Conservation (phyloP, 2,329 filamentous ascomycete species). For the Exophiala lecanii-corni region DNA sequence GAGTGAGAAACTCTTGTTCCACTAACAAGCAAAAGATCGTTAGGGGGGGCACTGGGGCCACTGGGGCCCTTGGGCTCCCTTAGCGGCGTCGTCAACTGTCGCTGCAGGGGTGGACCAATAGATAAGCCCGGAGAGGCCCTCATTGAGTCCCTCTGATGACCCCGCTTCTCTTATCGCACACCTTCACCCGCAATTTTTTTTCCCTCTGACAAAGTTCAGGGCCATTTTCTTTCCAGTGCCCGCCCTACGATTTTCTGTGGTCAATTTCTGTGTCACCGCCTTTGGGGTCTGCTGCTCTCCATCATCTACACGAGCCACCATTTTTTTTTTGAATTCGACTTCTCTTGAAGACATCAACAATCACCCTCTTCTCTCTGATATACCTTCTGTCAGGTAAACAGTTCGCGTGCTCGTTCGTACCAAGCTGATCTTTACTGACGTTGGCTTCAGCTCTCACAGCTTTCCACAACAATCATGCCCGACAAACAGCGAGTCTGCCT, state of each 20-base stretch:
- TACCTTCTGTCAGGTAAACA: not conserved
- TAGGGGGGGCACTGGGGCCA: too few species aligned
- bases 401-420: not conserved
- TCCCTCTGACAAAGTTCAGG: not conserved
- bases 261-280: not conserved
- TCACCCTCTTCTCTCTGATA: too few species aligned
- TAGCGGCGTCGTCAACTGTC: too few species aligned
- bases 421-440: not conserved
- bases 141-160: not conserved
- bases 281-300: too few species aligned
- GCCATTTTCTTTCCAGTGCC: not conserved
- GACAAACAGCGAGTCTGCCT: constrained; percentile 16
- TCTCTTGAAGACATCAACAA: not conserved
- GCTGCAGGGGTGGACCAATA: constrained; percentile 2
- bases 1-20: too few species aligned
- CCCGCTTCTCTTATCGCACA: constrained; percentile 1
- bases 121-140: too few species aligned
- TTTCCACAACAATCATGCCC: constrained; percentile 6
- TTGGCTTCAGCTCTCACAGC: not conserved
- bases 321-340: not conserved
- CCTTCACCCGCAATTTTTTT: constrained; percentile 1
- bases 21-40: too few species aligned
- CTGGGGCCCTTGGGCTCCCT: too few species aligned
- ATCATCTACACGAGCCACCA: too few species aligned
- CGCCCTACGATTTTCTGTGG: not conserved